A percentile compares a stretch with the other conserved stretches of the same genome.
phyloP scores from a whole-genome alignment of 73 alveolate species.

The Blepharisma japonicum region DNA sequence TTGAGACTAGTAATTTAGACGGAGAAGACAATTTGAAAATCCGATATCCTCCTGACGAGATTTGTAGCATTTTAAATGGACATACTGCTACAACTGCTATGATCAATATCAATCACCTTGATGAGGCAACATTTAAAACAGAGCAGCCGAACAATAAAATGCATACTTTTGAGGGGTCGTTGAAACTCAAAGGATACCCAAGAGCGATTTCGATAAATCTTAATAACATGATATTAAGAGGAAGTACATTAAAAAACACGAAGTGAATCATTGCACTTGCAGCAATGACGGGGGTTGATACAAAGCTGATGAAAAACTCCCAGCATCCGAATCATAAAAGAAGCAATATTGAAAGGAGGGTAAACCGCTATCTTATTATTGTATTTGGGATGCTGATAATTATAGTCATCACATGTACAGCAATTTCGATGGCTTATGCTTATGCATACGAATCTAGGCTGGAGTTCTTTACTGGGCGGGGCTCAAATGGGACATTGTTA shows the following conservation, averaged over 20 bases:
- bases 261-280: slow-evolving; percentile 43
- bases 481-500: neutral
- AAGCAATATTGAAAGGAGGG: slow-evolving; percentile 40
- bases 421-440: neutral
- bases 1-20: slow-evolving; percentile 24
- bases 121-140: neutral
- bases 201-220: slow-evolving; percentile 17
- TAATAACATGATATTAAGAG: slow-evolving; percentile 43
- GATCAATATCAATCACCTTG: slow-evolving; percentile 9
- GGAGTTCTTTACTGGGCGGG: slow-evolving; percentile 10
- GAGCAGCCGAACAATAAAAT: slow-evolving; percentile 7
- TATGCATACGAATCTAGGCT: slow-evolving; percentile 12
- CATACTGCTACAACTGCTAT: neutral
- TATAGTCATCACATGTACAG: slow-evolving; percentile 32
- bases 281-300: slow-evolving; percentile 43
- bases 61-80: slow-evolving; percentile 17
- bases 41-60: slow-evolving; percentile 59
- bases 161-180: neutral
- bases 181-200: neutral
- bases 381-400: slow-evolving; percentile 34
- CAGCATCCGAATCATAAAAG: slow-evolving; percentile 41
- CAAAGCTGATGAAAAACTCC: slow-evolving; percentile 38
- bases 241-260: slow-evolving; percentile 48
- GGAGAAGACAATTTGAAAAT: slow-evolving; percentile 29
- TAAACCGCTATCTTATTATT: slow-evolving; percentile 34